These are phyloP conservation scores for Sclerotinia nivalis DNA, from an alignment of 2,329 filamentous ascomycete species.

Conservation along the genomic window DNA sequence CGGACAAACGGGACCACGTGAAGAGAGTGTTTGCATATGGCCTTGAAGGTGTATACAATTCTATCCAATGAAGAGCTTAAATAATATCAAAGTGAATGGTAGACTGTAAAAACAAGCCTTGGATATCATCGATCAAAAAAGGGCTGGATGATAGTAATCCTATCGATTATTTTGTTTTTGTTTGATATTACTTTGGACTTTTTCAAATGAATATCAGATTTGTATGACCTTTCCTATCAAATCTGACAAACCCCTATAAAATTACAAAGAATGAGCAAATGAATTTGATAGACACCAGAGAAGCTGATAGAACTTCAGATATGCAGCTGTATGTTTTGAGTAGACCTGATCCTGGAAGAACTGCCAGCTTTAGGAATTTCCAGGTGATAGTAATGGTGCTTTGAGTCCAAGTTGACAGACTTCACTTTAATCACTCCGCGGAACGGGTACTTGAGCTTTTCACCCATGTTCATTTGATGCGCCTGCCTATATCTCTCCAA, in stretches of 20 bases:
- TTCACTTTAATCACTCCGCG: neutral
- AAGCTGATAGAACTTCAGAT: conserved; percentile 8
- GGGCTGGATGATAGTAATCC: neutral
- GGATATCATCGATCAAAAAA: neutral
- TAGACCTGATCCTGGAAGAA: neutral
- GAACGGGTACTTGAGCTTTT: neutral
- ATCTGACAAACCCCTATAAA: neutral
- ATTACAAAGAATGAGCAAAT: neutral
- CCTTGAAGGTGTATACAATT: neutral
- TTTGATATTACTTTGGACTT: neutral
- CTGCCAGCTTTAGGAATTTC: neutral
- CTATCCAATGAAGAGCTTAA: neutral
- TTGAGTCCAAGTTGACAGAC: conserved; percentile 4
- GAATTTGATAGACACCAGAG: neutral
- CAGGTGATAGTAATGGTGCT: neutral
- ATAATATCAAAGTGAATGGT: neutral
- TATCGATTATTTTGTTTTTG: neutral
- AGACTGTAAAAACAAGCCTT: neutral
- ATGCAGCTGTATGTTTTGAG: neutral
- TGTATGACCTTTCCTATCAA: neutral
- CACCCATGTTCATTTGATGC: neutral
- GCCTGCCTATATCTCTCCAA: neutral
- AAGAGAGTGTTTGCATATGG: conserved; percentile 8
- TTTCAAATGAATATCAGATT: neutral
- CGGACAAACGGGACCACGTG: neutral